These are phyloP conservation scores for Sherardia arvensis DNA, from an alignment of 257 asterid species.

Conservation along the genomic window DNA sequence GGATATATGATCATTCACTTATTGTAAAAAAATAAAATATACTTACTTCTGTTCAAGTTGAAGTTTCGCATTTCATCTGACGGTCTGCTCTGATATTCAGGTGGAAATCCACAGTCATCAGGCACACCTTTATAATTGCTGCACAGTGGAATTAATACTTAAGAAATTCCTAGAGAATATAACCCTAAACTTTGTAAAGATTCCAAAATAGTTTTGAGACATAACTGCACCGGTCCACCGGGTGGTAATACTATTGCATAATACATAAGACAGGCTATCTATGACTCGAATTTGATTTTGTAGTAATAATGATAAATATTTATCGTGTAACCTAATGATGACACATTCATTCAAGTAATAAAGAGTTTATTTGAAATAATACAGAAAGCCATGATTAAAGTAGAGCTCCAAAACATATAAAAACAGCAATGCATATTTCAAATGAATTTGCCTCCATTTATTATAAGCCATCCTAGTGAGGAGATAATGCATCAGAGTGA, in stretches of 20 bases:
- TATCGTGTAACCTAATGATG: background rate
- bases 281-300: background rate
- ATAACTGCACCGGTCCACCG: background rate
- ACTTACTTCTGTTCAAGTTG: slow-evolving; percentile 52
- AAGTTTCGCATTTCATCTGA: slow-evolving; percentile 22
- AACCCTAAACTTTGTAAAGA: too few species aligned
- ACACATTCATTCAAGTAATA: background rate
- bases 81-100: slow-evolving; percentile 19
- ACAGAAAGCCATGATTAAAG: background rate
- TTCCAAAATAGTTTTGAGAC: background rate
- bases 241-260: background rate
- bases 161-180: background rate
- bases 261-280: background rate
- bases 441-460: background rate
- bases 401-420: background rate
- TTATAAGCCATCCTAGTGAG: background rate
- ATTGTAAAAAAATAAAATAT: slow-evolving; percentile 15
- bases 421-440: background rate
- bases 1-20: slow-evolving; percentile 11
- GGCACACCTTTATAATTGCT: slow-evolving; percentile 24
- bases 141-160: slow-evolving; percentile 16
- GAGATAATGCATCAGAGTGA: background rate
- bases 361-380: background rate
- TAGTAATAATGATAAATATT: background rate
- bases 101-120: slow-evolving; percentile 29